phyloP scores from a whole-genome alignment of 106 monocot genomes.

The Phalaenopsis aphrodite region DNA sequence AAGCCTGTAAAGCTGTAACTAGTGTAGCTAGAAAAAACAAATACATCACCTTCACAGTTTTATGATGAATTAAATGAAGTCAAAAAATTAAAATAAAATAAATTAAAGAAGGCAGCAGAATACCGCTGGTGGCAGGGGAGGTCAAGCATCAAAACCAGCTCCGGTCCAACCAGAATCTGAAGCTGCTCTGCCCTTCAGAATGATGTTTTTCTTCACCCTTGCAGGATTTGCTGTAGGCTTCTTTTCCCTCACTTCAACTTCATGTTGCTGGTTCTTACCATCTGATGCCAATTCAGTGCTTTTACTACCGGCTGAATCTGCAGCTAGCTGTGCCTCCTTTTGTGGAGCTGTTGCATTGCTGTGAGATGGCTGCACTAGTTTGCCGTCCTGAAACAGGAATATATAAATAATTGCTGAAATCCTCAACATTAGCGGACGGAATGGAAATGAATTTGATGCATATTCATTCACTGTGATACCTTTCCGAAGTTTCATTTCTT shows the following conservation, averaged over 20 bases:
- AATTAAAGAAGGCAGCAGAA: neutral
- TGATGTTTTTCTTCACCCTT: slow-evolving; percentile 50
- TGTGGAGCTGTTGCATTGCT: slow-evolving; percentile 10
- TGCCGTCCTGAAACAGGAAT: slow-evolving; percentile 21
- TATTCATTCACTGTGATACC: neutral
- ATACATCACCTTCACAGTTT: neutral
- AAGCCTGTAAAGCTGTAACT: too few species aligned
- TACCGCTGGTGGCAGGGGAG: neutral
- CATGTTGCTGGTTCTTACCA: slow-evolving; percentile 16
- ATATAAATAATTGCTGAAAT: neutral
- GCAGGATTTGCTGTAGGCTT: slow-evolving; percentile 40
- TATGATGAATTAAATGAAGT: neutral
- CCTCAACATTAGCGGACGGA: neutral
- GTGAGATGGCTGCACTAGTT: slow-evolving; percentile 17
- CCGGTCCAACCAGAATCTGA: slow-evolving; percentile 85
- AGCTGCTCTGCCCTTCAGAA: slow-evolving; percentile 68
- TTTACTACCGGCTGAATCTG: slow-evolving; percentile 18
- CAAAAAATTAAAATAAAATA: neutral
- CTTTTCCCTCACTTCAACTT: slow-evolving; percentile 45
- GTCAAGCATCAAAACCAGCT: slow-evolving; percentile 80
- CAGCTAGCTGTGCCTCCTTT: slow-evolving; percentile 13
- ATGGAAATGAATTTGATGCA: neutral
- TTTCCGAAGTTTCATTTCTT: neutral
- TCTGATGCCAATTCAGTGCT: neutral
- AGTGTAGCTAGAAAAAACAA: too few species aligned